Percentiles rank a stretch among this genome's conserved stretches.
These are phyloP conservation scores for Termitomyces sp. DNA, from an alignment of 768 basidiomycete species.

Conservation along the genomic window DNA sequence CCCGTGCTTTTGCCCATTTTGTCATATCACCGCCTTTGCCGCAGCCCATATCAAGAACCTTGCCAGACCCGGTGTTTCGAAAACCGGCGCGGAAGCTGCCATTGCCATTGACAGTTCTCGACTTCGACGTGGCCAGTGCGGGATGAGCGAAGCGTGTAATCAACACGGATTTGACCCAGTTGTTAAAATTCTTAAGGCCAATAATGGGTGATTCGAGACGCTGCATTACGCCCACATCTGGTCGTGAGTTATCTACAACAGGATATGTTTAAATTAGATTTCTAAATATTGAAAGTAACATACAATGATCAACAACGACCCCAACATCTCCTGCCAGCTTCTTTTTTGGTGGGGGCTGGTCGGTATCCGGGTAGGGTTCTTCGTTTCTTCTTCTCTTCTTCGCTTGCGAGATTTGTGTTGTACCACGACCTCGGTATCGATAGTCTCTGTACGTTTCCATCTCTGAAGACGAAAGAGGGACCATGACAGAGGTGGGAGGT, in stretches of 20 bases:
- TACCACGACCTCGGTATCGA: slow-evolving; percentile 53
- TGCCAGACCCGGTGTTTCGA: slow-evolving; percentile 42
- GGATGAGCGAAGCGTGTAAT: slow-evolving; percentile 87
- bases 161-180: slow-evolving; percentile 98
- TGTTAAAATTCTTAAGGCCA: slow-evolving; percentile 96
- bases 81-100: slow-evolving; percentile 16
- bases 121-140: slow-evolving; percentile 38
- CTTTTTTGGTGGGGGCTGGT: slow-evolving; percentile 40
- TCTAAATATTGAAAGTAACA: slow-evolving; percentile 24
- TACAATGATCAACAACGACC: slow-evolving; percentile 75
- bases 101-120: slow-evolving; percentile 19
- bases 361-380: slow-evolving; percentile 30
- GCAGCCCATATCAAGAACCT: slow-evolving; percentile 94
- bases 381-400: slow-evolving; percentile 21
- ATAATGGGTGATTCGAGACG: slow-evolving; percentile 91
- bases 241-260: slow-evolving; percentile 79
- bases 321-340: slow-evolving; percentile 65
- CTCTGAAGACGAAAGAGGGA: slow-evolving; percentile 61
- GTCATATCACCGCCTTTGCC: slow-evolving; percentile 98
- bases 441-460: slow-evolving; percentile 52
- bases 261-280: background rate
- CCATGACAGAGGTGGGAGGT: slow-evolving; percentile 53
- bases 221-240: slow-evolving; percentile 83
- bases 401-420: slow-evolving; percentile 35
- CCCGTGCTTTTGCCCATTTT: slow-evolving; percentile 89